Evolutionary conservation across 768 basidiomycete genomes (phyloP).

Genomic region (Leccinum ochraceum): DNA sequence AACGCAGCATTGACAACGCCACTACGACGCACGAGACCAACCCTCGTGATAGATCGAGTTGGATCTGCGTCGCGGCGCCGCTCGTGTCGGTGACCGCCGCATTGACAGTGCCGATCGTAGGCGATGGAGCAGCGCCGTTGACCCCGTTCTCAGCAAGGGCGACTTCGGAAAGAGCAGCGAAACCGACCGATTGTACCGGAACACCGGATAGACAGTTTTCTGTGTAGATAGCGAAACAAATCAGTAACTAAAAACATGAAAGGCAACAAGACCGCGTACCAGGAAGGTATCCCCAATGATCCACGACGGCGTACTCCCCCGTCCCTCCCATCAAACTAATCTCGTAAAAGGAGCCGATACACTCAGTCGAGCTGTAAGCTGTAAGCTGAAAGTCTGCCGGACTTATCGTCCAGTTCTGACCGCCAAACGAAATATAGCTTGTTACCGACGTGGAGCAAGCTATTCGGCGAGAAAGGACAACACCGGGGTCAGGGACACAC

Average conservation of each 20-base stretch:
- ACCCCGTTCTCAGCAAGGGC: conserved; percentile 31
- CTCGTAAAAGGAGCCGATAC: conserved; percentile 55
- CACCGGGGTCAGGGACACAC: neutral
- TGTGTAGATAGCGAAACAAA: neutral
- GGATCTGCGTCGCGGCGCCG: conserved; percentile 3
- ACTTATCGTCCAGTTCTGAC: conserved; percentile 47
- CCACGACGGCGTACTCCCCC: conserved; percentile 42
- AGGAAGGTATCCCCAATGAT: conserved; percentile 58
- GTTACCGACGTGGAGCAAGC: conserved; percentile 40
- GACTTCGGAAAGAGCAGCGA: conserved; percentile 43
- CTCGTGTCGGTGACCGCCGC: conserved; percentile 42
- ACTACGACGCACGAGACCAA: neutral
- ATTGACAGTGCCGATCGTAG: conserved; percentile 38
- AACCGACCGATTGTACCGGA: conserved; percentile 50
- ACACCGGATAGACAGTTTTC: conserved; percentile 62
- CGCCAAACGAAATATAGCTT: conserved; percentile 46
- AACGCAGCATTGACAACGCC: neutral
- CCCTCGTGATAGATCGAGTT: neutral
- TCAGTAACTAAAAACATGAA: neutral
- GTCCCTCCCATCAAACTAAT: conserved; percentile 14
- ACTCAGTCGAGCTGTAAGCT: conserved; percentile 37
- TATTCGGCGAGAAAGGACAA: conserved; percentile 2
- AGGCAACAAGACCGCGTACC: conserved; percentile 10
- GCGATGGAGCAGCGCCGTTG: conserved; percentile 40
- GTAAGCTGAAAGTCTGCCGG: conserved; percentile 49